A percentile compares a stretch with the other conserved stretches of the same genome.
phyloP scores from a whole-genome alignment of 2,329 filamentous ascomycete species.

The Chaetomiaceae sp. region DNA sequence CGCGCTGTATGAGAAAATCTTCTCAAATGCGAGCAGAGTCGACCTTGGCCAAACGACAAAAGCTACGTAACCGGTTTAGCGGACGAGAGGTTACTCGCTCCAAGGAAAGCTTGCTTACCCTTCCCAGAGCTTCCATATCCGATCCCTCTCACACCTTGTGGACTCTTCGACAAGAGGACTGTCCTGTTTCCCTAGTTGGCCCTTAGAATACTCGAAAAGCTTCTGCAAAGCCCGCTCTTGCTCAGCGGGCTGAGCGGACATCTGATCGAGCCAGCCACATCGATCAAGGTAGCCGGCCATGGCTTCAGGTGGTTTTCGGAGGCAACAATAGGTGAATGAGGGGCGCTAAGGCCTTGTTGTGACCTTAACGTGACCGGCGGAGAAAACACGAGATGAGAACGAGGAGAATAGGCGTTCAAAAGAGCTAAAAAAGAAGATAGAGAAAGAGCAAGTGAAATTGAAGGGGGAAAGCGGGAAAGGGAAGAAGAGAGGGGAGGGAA shows the following conservation, averaged over 20 bases:
- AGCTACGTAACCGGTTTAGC: neutral
- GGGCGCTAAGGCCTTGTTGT: neutral
- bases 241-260: slow-evolving; percentile 4
- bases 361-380: slow-evolving; percentile 4
- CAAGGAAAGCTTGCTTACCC: neutral
- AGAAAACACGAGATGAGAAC: neutral
- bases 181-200: neutral
- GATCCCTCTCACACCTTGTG: neutral
- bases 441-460: neutral
- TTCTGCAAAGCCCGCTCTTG: neutral
- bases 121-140: slow-evolving; percentile 2
- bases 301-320: neutral
- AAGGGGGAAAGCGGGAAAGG: neutral
- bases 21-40: neutral
- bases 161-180: neutral
- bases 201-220: neutral
- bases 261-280: neutral
- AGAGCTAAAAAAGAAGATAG: no score
- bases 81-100: neutral
- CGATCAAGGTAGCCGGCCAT: neutral
- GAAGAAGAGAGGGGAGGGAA: neutral
- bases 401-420: neutral
- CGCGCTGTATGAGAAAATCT: neutral
- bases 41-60: neutral
- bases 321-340: neutral